phyloP scores from a whole-genome alignment of 176 grass and related monocot species.

The Phyllostachys edulis region DNA sequence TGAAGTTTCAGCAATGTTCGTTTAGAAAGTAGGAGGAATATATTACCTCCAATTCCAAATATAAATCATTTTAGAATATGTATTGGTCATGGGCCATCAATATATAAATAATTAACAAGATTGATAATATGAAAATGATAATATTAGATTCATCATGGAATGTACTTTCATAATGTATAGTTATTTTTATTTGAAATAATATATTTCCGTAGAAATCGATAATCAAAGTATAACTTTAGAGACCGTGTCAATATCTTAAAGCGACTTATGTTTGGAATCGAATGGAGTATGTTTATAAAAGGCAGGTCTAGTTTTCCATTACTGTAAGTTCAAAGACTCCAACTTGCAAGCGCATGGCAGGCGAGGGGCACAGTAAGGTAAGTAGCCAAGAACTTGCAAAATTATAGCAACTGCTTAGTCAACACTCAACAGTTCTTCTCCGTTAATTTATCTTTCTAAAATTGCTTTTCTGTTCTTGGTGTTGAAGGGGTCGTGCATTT shows the following conservation, averaged over 20 bases:
- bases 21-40: background rate
- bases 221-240: no score
- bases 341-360: constrained; percentile 14
- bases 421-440: background rate
- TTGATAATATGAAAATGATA: no score
- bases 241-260: no score
- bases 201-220: no score
- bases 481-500: constrained; percentile 19
- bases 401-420: background rate
- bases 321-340: background rate
- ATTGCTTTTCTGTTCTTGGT: background rate
- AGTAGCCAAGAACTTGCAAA: background rate
- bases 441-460: background rate
- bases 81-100: no score
- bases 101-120: no score
- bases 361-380: constrained; percentile 23
- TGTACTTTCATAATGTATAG: no score
- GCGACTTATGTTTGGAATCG: no score
- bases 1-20: constrained; percentile 15
- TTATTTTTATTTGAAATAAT: no score
- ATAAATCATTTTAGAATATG: no score
- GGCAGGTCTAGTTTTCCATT: background rate
- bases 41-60: no score
- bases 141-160: no score
- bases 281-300: background rate